Percentiles rank a stretch among this genome's conserved stretches.
Evolutionary conservation across 2,329 filamentous ascomycete genomes (phyloP).

Genomic region (Trichoderma sp.): DNA sequence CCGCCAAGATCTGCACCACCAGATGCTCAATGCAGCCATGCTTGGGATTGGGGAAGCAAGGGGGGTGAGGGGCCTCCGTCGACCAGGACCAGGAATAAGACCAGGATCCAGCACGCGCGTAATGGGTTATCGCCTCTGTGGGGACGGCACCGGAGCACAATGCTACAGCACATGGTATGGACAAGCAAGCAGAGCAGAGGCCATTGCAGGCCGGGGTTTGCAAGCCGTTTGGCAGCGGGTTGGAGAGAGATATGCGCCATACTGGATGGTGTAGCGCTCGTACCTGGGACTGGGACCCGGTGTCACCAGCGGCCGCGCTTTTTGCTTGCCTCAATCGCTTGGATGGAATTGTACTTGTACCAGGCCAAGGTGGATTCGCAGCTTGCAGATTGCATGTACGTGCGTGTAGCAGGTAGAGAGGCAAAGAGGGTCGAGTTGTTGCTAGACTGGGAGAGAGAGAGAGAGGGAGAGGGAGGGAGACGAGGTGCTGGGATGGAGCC

Average conservation of each 20-base stretch:
- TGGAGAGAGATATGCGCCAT: constrained; percentile 5
- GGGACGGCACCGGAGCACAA: background rate
- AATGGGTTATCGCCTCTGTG: constrained; percentile 11
- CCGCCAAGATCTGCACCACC: constrained; percentile 14
- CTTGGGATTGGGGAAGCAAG: constrained; percentile 11
- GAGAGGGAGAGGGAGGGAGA: too few relatives aligned
- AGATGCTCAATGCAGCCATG: background rate
- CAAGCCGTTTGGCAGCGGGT: constrained; percentile 1
- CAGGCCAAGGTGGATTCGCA: background rate
- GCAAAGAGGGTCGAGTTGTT: background rate
- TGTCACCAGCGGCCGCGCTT: background rate
- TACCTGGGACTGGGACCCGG: background rate
- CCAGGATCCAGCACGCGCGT: constrained; percentile 10
- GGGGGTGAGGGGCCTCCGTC: constrained; percentile 1
- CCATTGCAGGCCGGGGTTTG: background rate
- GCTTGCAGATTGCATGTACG: background rate
- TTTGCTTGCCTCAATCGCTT: background rate
- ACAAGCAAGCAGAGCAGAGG: background rate
- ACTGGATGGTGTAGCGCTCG: constrained; percentile 10
- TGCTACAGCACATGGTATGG: background rate
- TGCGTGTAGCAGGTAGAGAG: background rate
- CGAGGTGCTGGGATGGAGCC: too few relatives aligned
- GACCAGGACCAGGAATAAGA: background rate
- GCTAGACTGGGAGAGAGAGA: too few relatives aligned
- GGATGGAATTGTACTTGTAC: too few relatives aligned